Evolutionary conservation across 345 rosid species (phyloP).

Genomic region (Heritiera littoralis): DNA sequence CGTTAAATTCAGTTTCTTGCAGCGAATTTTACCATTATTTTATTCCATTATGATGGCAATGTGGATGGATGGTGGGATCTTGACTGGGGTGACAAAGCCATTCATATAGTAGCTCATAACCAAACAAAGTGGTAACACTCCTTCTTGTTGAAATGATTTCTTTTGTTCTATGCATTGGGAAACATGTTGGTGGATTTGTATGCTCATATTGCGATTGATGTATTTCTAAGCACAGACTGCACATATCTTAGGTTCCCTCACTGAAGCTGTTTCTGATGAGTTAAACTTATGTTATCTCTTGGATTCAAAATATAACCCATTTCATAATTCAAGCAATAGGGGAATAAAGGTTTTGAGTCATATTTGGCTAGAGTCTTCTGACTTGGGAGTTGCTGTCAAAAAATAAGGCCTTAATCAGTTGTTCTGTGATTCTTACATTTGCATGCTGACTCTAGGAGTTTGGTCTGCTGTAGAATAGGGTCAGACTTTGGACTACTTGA

Average conservation of each 20-base stretch:
- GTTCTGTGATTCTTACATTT: background rate
- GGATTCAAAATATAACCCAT: background rate
- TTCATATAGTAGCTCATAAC: conserved; percentile 88
- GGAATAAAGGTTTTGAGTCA: background rate
- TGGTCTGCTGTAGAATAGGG: background rate
- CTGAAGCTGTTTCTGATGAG: background rate
- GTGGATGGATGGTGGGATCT: conserved; percentile 83
- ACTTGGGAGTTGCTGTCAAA: background rate
- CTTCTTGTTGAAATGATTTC: conserved; percentile 1
- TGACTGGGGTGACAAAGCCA: conserved; percentile 75
- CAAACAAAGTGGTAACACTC: conserved; percentile 85
- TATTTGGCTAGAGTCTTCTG: background rate
- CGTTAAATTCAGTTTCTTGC: conserved; percentile 82
- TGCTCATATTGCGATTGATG: background rate
- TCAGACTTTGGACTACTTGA: conserved; percentile 8
- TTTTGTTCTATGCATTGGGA: background rate
- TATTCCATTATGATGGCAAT: conserved; percentile 93
- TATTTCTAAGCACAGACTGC: background rate
- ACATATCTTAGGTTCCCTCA: background rate
- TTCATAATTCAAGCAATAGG: conserved; percentile 5
- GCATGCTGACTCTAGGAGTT: conserved; percentile 5
- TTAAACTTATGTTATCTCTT: conserved; percentile 1
- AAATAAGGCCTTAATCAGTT: background rate
- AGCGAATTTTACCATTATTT: conserved; percentile 79
- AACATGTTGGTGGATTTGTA: background rate